phyloP scores from a whole-genome alignment of 768 basidiomycete genomes.

The Pleurotus djamor region DNA sequence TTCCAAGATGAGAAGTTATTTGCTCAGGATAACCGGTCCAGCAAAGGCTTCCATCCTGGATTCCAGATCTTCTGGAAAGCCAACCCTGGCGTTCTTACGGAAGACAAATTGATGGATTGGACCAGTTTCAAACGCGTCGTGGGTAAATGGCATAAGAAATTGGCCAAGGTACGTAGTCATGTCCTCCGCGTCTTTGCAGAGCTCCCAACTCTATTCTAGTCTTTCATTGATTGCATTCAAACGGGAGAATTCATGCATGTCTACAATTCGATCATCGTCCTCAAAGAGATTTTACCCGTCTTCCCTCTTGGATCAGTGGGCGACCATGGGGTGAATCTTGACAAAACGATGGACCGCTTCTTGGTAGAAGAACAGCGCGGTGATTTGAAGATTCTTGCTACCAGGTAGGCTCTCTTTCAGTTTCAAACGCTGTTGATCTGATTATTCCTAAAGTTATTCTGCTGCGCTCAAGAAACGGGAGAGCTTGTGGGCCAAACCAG shows the following conservation, averaged over 20 bases:
- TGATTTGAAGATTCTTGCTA: slow-evolving; percentile 79
- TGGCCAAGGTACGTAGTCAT: slow-evolving; percentile 52
- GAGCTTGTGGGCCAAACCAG: slow-evolving; percentile 41
- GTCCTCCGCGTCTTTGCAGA: neutral
- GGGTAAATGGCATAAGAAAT: slow-evolving; percentile 82
- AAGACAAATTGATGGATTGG: slow-evolving; percentile 66
- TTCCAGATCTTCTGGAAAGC: slow-evolving; percentile 53
- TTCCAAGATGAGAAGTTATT: slow-evolving; percentile 72
- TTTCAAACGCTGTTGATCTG: neutral
- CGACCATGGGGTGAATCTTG: slow-evolving; percentile 52
- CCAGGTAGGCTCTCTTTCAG: slow-evolving; percentile 50
- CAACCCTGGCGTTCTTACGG: slow-evolving; percentile 33
- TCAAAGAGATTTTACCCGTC: slow-evolving; percentile 87
- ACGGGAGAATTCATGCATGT: slow-evolving; percentile 96
- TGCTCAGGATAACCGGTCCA: slow-evolving; percentile 66
- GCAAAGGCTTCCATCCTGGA: slow-evolving; percentile 69
- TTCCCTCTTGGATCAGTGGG: slow-evolving; percentile 74
- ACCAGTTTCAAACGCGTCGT: slow-evolving; percentile 64
- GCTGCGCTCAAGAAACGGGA: slow-evolving; percentile 78
- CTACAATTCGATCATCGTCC: slow-evolving; percentile 92
- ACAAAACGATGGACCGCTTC: slow-evolving; percentile 62
- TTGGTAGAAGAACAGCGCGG: slow-evolving; percentile 76
- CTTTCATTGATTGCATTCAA: slow-evolving; percentile 76
- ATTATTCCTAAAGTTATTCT: slow-evolving; percentile 48
- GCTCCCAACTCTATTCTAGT: slow-evolving; percentile 36